A percentile compares a stretch with the other conserved stretches of the same genome.
Conservation (phyloP, 1,284 basidiomycete species). For the Moesziomyces globuligerus region DNA sequence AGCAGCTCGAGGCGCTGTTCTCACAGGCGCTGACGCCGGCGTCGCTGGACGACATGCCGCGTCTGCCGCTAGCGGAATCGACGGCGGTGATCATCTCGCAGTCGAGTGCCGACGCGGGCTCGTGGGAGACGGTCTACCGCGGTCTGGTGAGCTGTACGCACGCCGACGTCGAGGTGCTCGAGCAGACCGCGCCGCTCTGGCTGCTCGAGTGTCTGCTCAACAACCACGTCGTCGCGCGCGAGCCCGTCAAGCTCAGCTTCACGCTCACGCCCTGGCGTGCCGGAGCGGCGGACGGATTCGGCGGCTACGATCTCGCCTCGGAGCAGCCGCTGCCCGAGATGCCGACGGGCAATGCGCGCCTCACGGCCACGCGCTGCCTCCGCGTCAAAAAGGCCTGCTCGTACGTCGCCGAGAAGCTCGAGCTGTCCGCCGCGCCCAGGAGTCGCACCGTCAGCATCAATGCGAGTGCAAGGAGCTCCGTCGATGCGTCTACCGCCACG, state of each 20-base stretch:
- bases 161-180: conserved; percentile 75
- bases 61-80: conserved; percentile 74
- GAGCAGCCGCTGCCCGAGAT: conserved; percentile 35
- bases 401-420: conserved; percentile 90
- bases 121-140: conserved; percentile 80
- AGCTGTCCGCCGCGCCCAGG: conserved; percentile 68
- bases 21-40: conserved; percentile 78
- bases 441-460: conserved; percentile 35
- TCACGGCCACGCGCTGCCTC: conserved; percentile 86
- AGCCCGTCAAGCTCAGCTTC: conserved; percentile 73
- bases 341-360: conserved; percentile 77
- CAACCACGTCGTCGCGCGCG: conserved; percentile 53
- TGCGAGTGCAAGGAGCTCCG: conserved; percentile 33
- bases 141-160: conserved; percentile 76
- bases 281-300: conserved; percentile 32
- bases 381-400: conserved; percentile 82
- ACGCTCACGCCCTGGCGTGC: conserved; percentile 78
- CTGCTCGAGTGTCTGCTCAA: conserved; percentile 83
- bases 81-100: conserved; percentile 84
- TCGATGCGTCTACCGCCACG: conserved; percentile 10
- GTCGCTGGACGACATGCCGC: conserved; percentile 77
- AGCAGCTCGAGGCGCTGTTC: conserved; percentile 74
- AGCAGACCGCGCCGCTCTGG: conserved; percentile 86
- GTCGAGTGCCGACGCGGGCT: conserved; percentile 76
- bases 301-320: conserved; percentile 24